Base-by-base conservation (phyloP, 2,329 filamentous ascomycete species). In the Ilyonectria destructans region DNA sequence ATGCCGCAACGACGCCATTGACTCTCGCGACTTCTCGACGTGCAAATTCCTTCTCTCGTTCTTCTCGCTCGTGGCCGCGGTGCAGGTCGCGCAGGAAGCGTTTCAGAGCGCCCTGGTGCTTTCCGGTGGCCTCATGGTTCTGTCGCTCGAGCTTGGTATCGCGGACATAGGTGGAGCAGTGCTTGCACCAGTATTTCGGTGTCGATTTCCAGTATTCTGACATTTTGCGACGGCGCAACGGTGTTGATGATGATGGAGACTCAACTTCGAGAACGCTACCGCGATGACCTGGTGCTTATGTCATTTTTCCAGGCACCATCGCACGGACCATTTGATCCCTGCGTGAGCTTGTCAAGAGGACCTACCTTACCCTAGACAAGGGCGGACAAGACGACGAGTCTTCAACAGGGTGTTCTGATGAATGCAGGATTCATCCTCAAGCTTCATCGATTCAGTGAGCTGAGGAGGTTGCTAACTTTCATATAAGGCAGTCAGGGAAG, bases 121-220 rank as follows among this genome's bases (percentile, higher is more conserved):
- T 94, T 15, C 85, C 91, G 0, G 94, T 97, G 29, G 93, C 89
- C 82, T 98, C 95, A 83, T 98, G 95, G 82, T 98, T 96, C 72
- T 91, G 88, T 75, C 92, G 92, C 81, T 97, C 95, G 81, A 98
- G 90, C 74, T 94, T 91, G 23, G 95, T 98, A 85, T 99, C 96
- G 82, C 94, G 93, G 57, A 99, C 93, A 82, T 91, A 98, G 79
- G 89, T 89, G 78, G 90, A 90, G 88, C 96, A 99, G 85, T 97
- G 94, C 82, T 98, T 98, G 89, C 96, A 99, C 95, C 95, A 98
- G 84, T 97, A 97, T 80, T 92, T 96, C 6, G 95, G 95, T 80
- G 95, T 97, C 21, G 96, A 98, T 81, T 98, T 98, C 96, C 96
- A 98, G 84, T 97, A 97, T 86, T 98, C 96, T 0, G 96, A 92